phyloP scores from a whole-genome alignment of 2,329 filamentous ascomycete species.

The Aspergillus vadensis region DNA sequence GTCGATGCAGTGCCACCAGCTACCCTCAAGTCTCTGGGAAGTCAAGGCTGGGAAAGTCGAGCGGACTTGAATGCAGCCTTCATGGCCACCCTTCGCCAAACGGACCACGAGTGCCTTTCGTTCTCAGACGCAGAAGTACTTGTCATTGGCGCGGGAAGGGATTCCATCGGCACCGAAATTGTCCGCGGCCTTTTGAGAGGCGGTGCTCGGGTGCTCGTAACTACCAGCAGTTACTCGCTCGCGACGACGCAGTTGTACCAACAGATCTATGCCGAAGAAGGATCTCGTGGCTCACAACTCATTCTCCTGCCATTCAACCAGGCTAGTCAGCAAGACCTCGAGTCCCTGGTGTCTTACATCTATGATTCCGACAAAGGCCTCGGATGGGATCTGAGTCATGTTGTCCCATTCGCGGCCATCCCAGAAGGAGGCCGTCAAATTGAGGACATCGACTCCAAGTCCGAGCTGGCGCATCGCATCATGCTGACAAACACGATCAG shows the following conservation, averaged over 20 bases:
- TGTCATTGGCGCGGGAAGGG: conserved; percentile 7
- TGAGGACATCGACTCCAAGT: conserved; percentile 7
- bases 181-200: conserved; percentile 2
- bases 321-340: conserved; percentile 6
- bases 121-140: conserved; percentile 6
- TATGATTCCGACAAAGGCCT: conserved; percentile 1
- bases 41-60: not conserved
- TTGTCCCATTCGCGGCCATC: conserved; percentile 10
- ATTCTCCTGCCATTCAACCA: conserved; percentile 13
- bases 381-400: conserved; percentile 6
- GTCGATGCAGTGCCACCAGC: not conserved
- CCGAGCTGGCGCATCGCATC: conserved; percentile 6
- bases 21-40: not conserved
- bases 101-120: not conserved
- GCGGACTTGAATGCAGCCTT: not conserved
- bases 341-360: conserved; percentile 2
- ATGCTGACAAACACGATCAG: conserved; percentile 11
- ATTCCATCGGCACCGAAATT: conserved; percentile 4
- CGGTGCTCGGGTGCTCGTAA: conserved; percentile 10
- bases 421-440: conserved; percentile 7
- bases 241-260: conserved; percentile 3
- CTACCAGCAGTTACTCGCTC: conserved; percentile 9
- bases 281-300: conserved; percentile 5
- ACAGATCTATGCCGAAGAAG: conserved; percentile 5
- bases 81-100: not conserved